Conservation (phyloP, 805 yeast species). For the Starmerella tilneyi region DNA sequence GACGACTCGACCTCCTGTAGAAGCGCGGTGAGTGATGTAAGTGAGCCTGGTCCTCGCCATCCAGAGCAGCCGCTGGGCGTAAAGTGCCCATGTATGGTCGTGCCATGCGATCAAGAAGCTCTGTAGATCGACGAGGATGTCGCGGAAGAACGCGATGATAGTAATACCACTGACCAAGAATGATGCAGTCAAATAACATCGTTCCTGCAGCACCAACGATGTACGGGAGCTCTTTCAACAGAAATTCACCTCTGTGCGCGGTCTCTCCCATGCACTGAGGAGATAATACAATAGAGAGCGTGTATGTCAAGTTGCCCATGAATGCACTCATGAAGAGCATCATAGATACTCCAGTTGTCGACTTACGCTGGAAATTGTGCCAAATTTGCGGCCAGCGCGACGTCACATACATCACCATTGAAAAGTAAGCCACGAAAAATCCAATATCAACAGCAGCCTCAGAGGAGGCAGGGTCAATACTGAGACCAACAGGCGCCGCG, state of each 20-base stretch:
- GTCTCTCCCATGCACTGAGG: conserved; percentile 39
- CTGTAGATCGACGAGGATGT: conserved; percentile 17
- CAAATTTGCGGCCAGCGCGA: conserved; percentile 78
- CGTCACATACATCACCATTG: conserved; percentile 61
- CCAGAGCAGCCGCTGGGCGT: neutral
- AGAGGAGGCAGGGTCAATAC: neutral
- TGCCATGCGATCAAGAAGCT: conserved; percentile 13
- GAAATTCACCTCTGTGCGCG: conserved; percentile 37
- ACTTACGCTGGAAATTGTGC: conserved; percentile 65
- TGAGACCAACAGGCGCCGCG: conserved; percentile 6
- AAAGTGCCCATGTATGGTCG: conserved; percentile 20
- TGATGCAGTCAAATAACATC: conserved; percentile 56
- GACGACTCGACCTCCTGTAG: neutral
- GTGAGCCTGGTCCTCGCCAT: neutral
- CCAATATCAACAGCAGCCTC: conserved; percentile 32
- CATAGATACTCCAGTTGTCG: conserved; percentile 81
- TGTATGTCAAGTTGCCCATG: conserved; percentile 65
- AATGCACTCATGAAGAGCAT: conserved; percentile 69
- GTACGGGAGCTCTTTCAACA: conserved; percentile 66
- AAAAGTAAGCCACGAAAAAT: conserved; percentile 57
- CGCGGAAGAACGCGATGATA: conserved; percentile 8
- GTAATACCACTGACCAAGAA: conserved; percentile 29
- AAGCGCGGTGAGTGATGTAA: neutral
- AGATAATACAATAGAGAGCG: conserved; percentile 57
- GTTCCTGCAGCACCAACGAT: conserved; percentile 82